phyloP scores from a whole-genome alignment of 1,284 basidiomycete genomes.

The Cryptococcus sp. region DNA sequence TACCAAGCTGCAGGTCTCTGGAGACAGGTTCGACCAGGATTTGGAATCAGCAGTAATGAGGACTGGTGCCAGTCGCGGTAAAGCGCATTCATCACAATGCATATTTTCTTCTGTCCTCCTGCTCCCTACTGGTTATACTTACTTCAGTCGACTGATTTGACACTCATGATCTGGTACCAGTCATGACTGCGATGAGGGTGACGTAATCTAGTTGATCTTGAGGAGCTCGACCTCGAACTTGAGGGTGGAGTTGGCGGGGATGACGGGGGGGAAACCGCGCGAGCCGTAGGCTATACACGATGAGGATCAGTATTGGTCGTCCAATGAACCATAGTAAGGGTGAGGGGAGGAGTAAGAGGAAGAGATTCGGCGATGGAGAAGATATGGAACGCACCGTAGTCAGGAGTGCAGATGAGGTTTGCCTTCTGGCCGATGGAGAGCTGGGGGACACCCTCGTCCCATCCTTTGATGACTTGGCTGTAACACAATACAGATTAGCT shows the following conservation, averaged over 20 bases:
- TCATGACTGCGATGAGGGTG: too few relatives aligned
- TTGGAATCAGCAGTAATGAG: too few relatives aligned
- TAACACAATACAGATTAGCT: not conserved
- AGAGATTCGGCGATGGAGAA: not conserved
- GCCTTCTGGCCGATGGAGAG: slow-evolving; percentile 75
- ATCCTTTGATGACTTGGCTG: slow-evolving; percentile 58
- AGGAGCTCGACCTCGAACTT: slow-evolving; percentile 74
- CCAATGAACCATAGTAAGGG: too few relatives aligned
- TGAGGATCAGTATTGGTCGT: too few relatives aligned
- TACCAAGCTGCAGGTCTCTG: too few relatives aligned
- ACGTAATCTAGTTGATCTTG: slow-evolving; percentile 60
- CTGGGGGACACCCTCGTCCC: slow-evolving; percentile 74
- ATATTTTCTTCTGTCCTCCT: too few relatives aligned
- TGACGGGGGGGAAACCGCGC: slow-evolving; percentile 70
- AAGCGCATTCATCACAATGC: too few relatives aligned
- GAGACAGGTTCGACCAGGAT: too few relatives aligned
- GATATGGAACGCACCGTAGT: slow-evolving; percentile 30
- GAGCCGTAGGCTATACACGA: slow-evolving; percentile 45
- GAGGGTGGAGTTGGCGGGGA: slow-evolving; percentile 74
- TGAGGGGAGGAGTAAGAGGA: slow-evolving; percentile 6
- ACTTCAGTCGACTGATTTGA: too few relatives aligned
- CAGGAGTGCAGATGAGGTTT: slow-evolving; percentile 57
- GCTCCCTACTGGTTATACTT: too few relatives aligned
- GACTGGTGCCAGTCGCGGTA: too few relatives aligned
- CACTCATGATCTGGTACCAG: too few relatives aligned